Base-by-base conservation (phyloP, 371 early-diverging fungal species). In the Nematocida minor region DNA sequence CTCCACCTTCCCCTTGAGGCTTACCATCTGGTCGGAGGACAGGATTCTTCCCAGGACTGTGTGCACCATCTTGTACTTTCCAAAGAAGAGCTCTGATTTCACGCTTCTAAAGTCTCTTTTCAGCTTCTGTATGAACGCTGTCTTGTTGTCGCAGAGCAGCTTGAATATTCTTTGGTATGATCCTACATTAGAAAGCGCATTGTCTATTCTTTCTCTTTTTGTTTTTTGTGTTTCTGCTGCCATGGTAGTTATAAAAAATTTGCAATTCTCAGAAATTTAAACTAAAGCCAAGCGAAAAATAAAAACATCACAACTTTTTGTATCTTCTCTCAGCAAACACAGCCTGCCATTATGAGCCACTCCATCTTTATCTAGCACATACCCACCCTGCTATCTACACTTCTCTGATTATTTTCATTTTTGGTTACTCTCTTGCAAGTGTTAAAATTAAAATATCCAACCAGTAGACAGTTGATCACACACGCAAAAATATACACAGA, bases 31-130 rank as follows among this genome's bases (percentile, higher is more conserved):
- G 38, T 57, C 49, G 20, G 46, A 3, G n/a, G 31, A 11, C 7
- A 70, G 47, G 27, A 36, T 57, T 70, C 36, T 20, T 71, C 63
- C 29, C 16, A 70, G 71, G 14, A 60, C 71, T 63, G 60, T 70
- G 20, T 70, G 62, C 22, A 70, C 41, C 62, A 70, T 70, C 41
- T 51, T 70, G 71, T 70, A 70, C 71, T 70, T 70, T 16, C 71
- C 71, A 60, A 70, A 70, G n/a, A 70, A 67, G 47, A 70, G 70
- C n/a, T 70, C 60, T 2, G 71, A 70, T 41, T 70, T 70, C 11
- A 18, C 34, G 1, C 40, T 29, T 57, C 71, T 42, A 27, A 60
- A 60, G 4, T 20, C 63, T 42, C 36, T 42, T 36, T 42, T 57
- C 34, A 70, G 20, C 29, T 38, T 36, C 36, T 70, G 71, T 18